A percentile compares a stretch with the other conserved stretches of the same genome.
Evolutionary conservation across 345 rosid species (phyloP).

Genomic region (Cardiospermum halicacabum): DNA sequence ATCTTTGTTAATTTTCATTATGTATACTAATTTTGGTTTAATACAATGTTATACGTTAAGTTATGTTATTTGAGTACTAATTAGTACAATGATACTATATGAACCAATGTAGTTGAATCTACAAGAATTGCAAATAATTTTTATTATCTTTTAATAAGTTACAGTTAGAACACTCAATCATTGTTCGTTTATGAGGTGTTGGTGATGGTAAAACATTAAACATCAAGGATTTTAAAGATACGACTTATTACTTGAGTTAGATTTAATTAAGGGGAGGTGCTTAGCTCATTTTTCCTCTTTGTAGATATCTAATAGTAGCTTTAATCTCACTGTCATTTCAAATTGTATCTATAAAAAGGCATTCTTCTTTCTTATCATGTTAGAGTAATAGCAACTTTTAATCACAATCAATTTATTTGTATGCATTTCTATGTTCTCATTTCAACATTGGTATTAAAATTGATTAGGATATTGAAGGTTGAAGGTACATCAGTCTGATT

Average conservation of each 20-base stretch:
- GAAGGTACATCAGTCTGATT: constrained; percentile 61
- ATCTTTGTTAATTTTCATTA: too few relatives aligned
- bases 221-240: constrained; percentile 62
- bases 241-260: constrained; percentile 53
- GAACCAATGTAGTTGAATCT: constrained; percentile 31
- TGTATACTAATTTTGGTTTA: too few relatives aligned
- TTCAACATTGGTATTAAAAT: too few relatives aligned
- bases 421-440: too few relatives aligned
- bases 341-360: constrained; percentile 65
- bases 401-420: too few relatives aligned
- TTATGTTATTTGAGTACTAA: constrained; percentile 1
- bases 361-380: constrained; percentile 84
- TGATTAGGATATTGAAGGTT: constrained; percentile 56
- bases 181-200: constrained; percentile 73
- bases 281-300: constrained; percentile 70
- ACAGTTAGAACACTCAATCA: constrained; percentile 68
- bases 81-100: constrained; percentile 19
- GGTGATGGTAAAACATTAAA: constrained; percentile 77
- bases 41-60: constrained; percentile 22
- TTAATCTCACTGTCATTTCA: constrained; percentile 87
- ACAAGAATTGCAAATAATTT: constrained; percentile 23
- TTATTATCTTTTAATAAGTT: constrained; percentile 44
- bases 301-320: constrained; percentile 82
- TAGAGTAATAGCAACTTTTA: constrained; percentile 7
- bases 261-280: constrained; percentile 62